These are phyloP conservation scores for Polyporus tsugae DNA, from an alignment of 1,284 basidiomycete genomes.

Conservation along the genomic window DNA sequence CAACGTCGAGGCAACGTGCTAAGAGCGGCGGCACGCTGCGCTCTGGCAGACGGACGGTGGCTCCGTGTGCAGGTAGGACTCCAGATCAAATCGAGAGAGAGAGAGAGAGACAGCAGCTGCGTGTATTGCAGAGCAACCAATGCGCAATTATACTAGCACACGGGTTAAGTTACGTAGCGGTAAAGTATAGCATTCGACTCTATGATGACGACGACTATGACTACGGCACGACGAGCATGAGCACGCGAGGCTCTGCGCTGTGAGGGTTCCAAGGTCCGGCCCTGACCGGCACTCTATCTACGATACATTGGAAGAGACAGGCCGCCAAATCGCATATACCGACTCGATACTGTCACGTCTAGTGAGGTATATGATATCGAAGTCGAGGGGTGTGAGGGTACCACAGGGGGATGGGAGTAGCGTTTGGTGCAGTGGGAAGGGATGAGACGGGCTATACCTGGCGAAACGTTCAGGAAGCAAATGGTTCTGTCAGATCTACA, in stretches of 20 bases:
- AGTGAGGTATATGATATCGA: constrained; percentile 27
- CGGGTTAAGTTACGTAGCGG: constrained; percentile 3
- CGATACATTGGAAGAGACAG: constrained; percentile 20
- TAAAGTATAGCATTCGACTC: constrained; percentile 2
- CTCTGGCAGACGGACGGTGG: too few relatives aligned
- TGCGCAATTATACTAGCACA: constrained; percentile 8
- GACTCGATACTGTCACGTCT: constrained; percentile 8
- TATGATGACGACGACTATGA: neutral
- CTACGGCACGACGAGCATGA: constrained; percentile 1
- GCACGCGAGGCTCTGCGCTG: neutral
- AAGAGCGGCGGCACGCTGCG: too few relatives aligned
- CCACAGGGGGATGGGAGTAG: constrained; percentile 4
- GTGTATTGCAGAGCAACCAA: neutral
- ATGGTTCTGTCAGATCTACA: constrained; percentile 16
- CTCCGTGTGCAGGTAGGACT: too few relatives aligned
- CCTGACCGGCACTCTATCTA: constrained; percentile 32
- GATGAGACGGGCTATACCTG: constrained; percentile 8
- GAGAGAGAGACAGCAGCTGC: too few relatives aligned
- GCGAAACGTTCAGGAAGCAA: constrained; percentile 1
- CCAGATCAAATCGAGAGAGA: too few relatives aligned
- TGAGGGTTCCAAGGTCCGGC: constrained; percentile 24
- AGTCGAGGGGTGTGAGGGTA: constrained; percentile 15
- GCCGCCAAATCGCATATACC: constrained; percentile 6
- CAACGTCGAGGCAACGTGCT: too few relatives aligned
- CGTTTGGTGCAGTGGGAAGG: constrained; percentile 8